These are phyloP conservation scores for Fusarium sublunatum DNA, from an alignment of 2,329 filamentous ascomycete species.

Conservation along the genomic window DNA sequence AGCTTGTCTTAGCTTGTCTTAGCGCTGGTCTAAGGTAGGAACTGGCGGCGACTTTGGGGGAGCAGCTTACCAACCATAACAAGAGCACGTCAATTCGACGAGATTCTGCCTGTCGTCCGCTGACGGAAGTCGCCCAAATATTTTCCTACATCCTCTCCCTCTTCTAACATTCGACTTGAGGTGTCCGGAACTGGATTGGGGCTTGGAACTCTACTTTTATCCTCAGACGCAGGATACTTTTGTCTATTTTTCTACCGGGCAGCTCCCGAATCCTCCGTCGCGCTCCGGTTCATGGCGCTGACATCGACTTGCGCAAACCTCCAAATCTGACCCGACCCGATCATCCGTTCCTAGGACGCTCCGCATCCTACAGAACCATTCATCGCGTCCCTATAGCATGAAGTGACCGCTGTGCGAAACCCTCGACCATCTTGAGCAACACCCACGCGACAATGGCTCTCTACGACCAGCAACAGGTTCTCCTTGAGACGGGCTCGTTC, in stretches of 20 bases:
- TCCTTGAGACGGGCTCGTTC: constrained; percentile 70
- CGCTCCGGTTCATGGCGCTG: constrained; percentile 22
- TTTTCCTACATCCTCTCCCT: not conserved
- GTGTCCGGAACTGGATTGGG: constrained; percentile 25
- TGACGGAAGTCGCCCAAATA: constrained; percentile 31
- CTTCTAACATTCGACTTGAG: constrained; percentile 10
- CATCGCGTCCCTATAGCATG: constrained; percentile 39
- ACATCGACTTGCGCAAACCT: constrained; percentile 35
- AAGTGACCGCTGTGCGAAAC: constrained; percentile 61
- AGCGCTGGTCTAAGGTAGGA: constrained; percentile 28
- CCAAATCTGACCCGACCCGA: constrained; percentile 11
- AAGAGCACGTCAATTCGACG: constrained; percentile 28
- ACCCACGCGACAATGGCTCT: constrained; percentile 45
- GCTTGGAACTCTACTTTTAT: not conserved
- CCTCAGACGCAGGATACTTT: not conserved
- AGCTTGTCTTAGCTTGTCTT: constrained; percentile 10
- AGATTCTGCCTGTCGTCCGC: constrained; percentile 33
- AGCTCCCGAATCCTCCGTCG: constrained; percentile 14
- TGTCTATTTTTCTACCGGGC: constrained; percentile 14
- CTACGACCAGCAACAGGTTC: constrained; percentile 57
- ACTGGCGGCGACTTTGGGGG: constrained; percentile 27
- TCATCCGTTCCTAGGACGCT: constrained; percentile 27
- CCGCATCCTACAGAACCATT: constrained; percentile 9
- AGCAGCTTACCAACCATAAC: constrained; percentile 40
- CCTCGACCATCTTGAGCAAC: constrained; percentile 28